Percentiles rank a stretch among this genome's conserved stretches.
These are phyloP conservation scores for Ceratocystis eucalypticola DNA, from an alignment of 2,329 filamentous ascomycete genomes.

Conservation along the genomic window DNA sequence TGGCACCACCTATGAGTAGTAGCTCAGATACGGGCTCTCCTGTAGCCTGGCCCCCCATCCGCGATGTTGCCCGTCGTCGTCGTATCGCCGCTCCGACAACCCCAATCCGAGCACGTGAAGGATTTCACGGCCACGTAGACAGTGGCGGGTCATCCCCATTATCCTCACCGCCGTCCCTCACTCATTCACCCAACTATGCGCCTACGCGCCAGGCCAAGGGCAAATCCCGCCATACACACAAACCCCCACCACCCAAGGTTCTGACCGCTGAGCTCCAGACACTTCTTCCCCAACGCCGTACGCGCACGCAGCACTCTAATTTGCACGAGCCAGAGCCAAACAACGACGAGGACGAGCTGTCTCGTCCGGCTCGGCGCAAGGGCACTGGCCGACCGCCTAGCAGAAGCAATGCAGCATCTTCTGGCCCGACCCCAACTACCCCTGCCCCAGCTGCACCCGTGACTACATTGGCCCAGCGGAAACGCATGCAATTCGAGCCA, in stretches of 20 bases:
- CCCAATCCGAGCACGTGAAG: slow-evolving; percentile 25
- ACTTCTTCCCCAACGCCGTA: slow-evolving; percentile 40
- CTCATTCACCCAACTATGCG: slow-evolving; percentile 48
- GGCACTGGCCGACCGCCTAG: slow-evolving; percentile 28
- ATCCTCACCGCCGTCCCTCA: slow-evolving; percentile 52
- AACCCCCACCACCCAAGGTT: slow-evolving; percentile 32
- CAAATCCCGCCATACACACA: slow-evolving; percentile 26
- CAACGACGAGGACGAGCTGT: slow-evolving; percentile 44
- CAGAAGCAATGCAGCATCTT: slow-evolving; percentile 23
- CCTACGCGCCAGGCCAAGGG: slow-evolving; percentile 24
- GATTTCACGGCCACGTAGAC: not conserved
- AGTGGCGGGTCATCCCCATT: slow-evolving; percentile 37
- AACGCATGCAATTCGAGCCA: slow-evolving; percentile 22
- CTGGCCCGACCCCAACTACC: slow-evolving; percentile 17
- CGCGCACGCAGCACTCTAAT: slow-evolving; percentile 28
- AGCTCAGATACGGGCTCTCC: slow-evolving; percentile 30
- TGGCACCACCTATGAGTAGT: slow-evolving; percentile 44
- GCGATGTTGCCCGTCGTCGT: slow-evolving; percentile 36
- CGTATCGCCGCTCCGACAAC: slow-evolving; percentile 29
- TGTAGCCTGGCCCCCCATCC: slow-evolving; percentile 39
- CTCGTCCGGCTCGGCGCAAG: slow-evolving; percentile 25
- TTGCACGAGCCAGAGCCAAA: slow-evolving; percentile 27
- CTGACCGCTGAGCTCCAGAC: slow-evolving; percentile 43
- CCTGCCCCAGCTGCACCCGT: slow-evolving; percentile 23
- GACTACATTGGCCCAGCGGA: slow-evolving; percentile 19